Evolutionary conservation across 2,329 filamentous ascomycete genomes (phyloP).

Genomic region (Podosphaera aphanis): DNA sequence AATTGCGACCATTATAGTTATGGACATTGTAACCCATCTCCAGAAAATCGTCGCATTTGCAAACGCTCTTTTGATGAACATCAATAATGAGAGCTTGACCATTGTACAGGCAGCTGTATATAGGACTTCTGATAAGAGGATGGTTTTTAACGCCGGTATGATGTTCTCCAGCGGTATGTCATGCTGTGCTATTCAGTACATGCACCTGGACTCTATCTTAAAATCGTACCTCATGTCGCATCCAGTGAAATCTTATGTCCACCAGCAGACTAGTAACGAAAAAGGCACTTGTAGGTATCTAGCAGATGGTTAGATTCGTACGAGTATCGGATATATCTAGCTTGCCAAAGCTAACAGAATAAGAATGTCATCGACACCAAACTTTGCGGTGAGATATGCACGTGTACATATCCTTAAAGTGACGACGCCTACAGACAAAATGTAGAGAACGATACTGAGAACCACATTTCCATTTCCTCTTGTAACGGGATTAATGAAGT

Average conservation of each 20-base stretch:
- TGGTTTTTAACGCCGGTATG: conserved; percentile 18
- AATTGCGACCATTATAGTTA: conserved; percentile 7
- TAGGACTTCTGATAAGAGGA: conserved; percentile 18
- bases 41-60: conserved; percentile 8
- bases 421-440: conserved; percentile 20
- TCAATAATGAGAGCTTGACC: conserved; percentile 19
- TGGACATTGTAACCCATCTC: conserved; percentile 7
- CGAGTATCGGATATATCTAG: no score
- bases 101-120: conserved; percentile 17
- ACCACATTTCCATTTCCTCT: conserved; percentile 22
- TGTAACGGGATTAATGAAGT: conserved; percentile 22
- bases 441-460: conserved; percentile 19
- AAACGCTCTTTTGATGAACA: conserved; percentile 11
- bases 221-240: conserved; percentile 14
- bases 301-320: background rate
- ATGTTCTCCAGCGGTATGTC: conserved; percentile 18
- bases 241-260: conserved; percentile 17
- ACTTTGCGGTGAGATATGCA: conserved; percentile 20
- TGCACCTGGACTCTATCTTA: background rate
- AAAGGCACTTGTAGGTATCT: conserved; percentile 18
- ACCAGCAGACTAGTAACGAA: conserved; percentile 17
- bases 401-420: conserved; percentile 24
- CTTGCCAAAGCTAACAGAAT: conserved; percentile 20
- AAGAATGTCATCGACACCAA: conserved; percentile 24
- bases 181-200: conserved; percentile 11